These are phyloP conservation scores for Mycena latifolia DNA, from an alignment of 768 basidiomycete species.

Conservation along the genomic window DNA sequence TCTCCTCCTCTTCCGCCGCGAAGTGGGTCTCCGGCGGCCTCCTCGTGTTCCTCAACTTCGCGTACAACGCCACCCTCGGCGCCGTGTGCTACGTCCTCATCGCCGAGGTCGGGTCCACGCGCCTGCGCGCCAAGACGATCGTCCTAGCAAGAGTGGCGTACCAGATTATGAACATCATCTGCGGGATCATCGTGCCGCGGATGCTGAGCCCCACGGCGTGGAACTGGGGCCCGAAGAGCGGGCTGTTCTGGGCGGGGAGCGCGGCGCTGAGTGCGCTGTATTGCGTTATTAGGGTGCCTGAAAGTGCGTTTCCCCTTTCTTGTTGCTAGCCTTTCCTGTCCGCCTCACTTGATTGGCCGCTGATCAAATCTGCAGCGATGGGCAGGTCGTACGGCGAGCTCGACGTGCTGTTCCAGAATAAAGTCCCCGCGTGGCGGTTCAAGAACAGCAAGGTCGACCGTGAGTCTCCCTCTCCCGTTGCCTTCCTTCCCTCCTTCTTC, in stretches of 20 bases:
- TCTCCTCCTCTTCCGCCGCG: conserved; percentile 18
- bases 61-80: conserved; percentile 40
- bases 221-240: conserved; percentile 41
- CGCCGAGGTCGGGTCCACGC: conserved; percentile 37
- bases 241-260: conserved; percentile 38
- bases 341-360: too few species aligned
- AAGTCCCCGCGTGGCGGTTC: conserved; percentile 40
- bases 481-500: too few species aligned
- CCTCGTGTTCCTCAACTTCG: conserved; percentile 38
- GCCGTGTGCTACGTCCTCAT: conserved; percentile 40
- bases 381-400: conserved; percentile 38
- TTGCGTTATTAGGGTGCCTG: conserved; percentile 36
- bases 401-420: conserved; percentile 38
- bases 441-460: conserved; percentile 37
- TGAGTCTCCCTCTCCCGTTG: conserved; percentile 4
- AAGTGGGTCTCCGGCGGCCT: conserved; percentile 37
- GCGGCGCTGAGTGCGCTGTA: conserved; percentile 35
- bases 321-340: too few species aligned
- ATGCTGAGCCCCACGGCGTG: conserved; percentile 40
- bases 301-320: conserved; percentile 24
- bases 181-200: conserved; percentile 37
- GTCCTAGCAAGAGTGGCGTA: conserved; percentile 38
- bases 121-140: conserved; percentile 40
- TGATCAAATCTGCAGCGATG: conserved; percentile 12
- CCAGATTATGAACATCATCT: conserved; percentile 38